Percentiles rank a stretch among this genome's conserved stretches.
Evolutionary conservation across 2,329 filamentous ascomycete genomes (phyloP).

Genomic region (Fusarium hostae): DNA sequence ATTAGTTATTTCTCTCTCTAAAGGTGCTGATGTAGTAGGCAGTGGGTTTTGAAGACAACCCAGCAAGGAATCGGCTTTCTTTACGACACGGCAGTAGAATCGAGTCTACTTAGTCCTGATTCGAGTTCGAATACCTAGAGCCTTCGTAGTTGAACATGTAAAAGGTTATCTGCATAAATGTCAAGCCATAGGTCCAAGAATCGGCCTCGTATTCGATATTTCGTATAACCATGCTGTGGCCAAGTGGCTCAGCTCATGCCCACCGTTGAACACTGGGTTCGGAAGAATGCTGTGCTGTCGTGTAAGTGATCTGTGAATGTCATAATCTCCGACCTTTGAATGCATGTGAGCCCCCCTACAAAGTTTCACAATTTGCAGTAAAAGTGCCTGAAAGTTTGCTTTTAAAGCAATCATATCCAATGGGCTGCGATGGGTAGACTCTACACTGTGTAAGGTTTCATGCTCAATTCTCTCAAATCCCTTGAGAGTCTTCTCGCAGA

Average conservation of each 20-base stretch:
- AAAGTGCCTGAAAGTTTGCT: neutral
- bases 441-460: neutral
- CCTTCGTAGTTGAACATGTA: neutral
- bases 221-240: neutral
- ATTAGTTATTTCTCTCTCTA: too few species aligned
- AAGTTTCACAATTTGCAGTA: neutral
- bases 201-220: neutral
- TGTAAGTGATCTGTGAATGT: neutral
- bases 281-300: neutral
- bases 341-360: neutral
- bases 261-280: fast-evolving
- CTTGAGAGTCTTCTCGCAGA: neutral
- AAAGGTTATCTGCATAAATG: neutral
- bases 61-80: too few species aligned
- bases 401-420: neutral
- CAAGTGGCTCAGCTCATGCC: neutral
- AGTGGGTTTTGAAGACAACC: too few species aligned
- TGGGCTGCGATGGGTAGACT: fast-evolving
- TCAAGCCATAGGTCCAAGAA: neutral
- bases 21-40: too few species aligned
- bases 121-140: too few species aligned
- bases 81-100: too few species aligned
- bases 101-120: too few species aligned
- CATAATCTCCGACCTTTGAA: neutral
- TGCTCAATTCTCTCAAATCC: fast-evolving